Base-by-base conservation (phyloP, 106 monocot genomes). In the Dendrobium officinale region DNA sequence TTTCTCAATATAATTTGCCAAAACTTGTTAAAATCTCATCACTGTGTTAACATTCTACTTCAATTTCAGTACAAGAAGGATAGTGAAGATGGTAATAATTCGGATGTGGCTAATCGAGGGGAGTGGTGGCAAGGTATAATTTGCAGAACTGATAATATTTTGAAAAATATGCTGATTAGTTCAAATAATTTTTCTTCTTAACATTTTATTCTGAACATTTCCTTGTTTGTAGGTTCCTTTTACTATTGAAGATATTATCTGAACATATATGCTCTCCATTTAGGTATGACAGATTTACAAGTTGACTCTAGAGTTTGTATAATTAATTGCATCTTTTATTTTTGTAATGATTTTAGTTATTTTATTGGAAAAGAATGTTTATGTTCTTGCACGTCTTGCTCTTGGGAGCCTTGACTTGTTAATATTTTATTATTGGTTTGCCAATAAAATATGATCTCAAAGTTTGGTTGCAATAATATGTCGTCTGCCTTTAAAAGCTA, bases 91-190 rank as follows among this genome's bases (percentile, higher is more conserved):
- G 78, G 27, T 75, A 47, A 22, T 26, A 75, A 75, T 24, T 48
- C 47, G 4, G 75, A 75, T 75, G 19, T 13, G 15, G 44, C 48
- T 78, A 55, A 68, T 16, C 72, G 83, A 43, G 83, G 78, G 41
- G 83, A 83, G 78, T 83, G 83, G 83, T 83, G 83, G 83, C 83
- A 83, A 72, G 83, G 83, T 83, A 78, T 67, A 26, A 17, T 70
- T 73, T 37, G 51, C 33, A 9, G 5, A 26, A 75, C 10, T 40
- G 75, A 70, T 19, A 78, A 2, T 49, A 45, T 44, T n/a, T 47
- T 51, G 29, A 51, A 11, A 72, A 2, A 55, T 6, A 78, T 24
- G 22, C 5, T 45, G 9, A n/a, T 18, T 48, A 24, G 22, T 24
- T 75, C 9, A 48, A 75, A 9, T n/a, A 47, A n/a, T 42, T 42